Percentiles rank a stretch among this genome's conserved stretches.
phyloP scores from a whole-genome alignment of 768 basidiomycete species.

The Auricularia sp. region DNA sequence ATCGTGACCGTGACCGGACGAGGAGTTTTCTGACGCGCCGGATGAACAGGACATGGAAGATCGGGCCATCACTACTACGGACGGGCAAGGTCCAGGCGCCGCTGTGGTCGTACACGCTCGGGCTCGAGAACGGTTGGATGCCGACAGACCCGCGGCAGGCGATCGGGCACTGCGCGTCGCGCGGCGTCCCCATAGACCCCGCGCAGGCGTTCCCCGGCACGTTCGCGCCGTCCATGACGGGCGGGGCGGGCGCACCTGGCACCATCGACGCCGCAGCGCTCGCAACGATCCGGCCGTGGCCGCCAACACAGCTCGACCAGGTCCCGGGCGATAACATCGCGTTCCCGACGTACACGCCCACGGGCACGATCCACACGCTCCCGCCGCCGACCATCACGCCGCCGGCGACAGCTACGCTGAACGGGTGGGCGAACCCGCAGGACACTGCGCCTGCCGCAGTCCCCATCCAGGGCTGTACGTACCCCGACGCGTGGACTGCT shows the following conservation, averaged over 20 bases:
- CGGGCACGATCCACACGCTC: conserved; percentile 57
- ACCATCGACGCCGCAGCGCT: conserved; percentile 30
- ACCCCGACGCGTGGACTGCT: conserved; percentile 57
- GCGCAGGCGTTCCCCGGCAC: conserved; percentile 35
- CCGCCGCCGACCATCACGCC: conserved; percentile 54
- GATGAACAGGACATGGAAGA: conserved; percentile 35
- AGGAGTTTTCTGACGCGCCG: conserved; percentile 13
- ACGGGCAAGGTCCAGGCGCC: conserved; percentile 32
- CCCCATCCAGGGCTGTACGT: conserved; percentile 51
- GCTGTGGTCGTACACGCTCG: conserved; percentile 62
- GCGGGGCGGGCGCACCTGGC: conserved; percentile 43
- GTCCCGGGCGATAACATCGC: not conserved
- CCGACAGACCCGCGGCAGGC: conserved; percentile 60
- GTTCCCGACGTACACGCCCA: conserved; percentile 57
- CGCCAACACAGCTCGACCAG: conserved; percentile 36
- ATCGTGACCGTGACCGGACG: too few species aligned
- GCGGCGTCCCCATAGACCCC: conserved; percentile 10
- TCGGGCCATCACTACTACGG: conserved; percentile 22
- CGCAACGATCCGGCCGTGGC: conserved; percentile 39
- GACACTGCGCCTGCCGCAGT: conserved; percentile 48
- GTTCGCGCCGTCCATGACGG: conserved; percentile 59
- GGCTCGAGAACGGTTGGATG: conserved; percentile 67
- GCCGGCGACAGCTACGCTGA: conserved; percentile 13
- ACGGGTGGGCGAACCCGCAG: conserved; percentile 60
- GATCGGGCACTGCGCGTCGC: conserved; percentile 49